Evolutionary conservation across 2,329 filamentous ascomycete species (phyloP).

Genomic region (Whalleya microplaca): DNA sequence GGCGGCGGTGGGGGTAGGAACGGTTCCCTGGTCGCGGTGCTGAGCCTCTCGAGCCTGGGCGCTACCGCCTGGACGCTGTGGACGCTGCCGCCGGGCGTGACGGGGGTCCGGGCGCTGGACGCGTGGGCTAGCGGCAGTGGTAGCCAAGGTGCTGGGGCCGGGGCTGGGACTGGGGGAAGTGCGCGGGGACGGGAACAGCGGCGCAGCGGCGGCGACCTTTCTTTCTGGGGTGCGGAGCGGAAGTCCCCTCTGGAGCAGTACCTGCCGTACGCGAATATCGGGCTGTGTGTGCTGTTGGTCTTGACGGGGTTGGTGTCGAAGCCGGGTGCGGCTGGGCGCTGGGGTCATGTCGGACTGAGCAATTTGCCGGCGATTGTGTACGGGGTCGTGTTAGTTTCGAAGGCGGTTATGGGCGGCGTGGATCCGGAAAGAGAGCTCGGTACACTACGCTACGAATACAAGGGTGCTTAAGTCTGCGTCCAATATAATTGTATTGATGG

Average conservation of each 20-base stretch:
- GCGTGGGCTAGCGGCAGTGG: constrained; percentile 39
- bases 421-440: constrained; percentile 69
- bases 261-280: constrained; percentile 64
- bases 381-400: constrained; percentile 61
- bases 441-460: constrained; percentile 66
- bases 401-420: constrained; percentile 68
- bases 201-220: constrained; percentile 15
- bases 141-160: too few species aligned
- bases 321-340: constrained; percentile 28
- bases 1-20: not conserved
- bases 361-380: constrained; percentile 63
- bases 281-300: constrained; percentile 56
- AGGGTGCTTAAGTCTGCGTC: constrained; percentile 53
- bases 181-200: constrained; percentile 11
- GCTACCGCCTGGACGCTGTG: constrained; percentile 66
- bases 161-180: too few species aligned
- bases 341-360: constrained; percentile 48
- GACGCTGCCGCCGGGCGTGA: constrained; percentile 56
- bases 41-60: constrained; percentile 65
- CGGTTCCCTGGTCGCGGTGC: constrained; percentile 46
- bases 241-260: constrained; percentile 57
- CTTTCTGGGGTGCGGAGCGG: constrained; percentile 20
- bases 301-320: constrained; percentile 47
- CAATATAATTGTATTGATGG: too few species aligned
- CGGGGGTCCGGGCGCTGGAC: constrained; percentile 57